Evolutionary conservation across 2,329 filamentous ascomycete genomes (phyloP).

Genomic region (Dactylella cylindrospora): DNA sequence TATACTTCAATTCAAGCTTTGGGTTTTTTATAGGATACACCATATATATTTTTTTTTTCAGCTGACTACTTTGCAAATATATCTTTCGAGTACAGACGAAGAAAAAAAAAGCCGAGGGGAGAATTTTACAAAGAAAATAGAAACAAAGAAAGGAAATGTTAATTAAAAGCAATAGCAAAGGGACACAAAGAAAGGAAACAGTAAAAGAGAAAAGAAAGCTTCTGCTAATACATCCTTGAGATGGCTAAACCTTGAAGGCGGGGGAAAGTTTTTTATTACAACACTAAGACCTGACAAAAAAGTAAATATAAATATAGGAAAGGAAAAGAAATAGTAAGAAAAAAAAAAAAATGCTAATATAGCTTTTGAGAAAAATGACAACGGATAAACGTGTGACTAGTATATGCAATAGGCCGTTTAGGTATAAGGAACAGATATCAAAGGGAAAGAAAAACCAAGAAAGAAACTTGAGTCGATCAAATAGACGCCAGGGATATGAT

Average conservation of each 20-base stretch:
- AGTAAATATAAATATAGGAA: too few relatives aligned
- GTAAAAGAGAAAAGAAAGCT: neutral
- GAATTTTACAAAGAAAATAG: conserved; percentile 13
- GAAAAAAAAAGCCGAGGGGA: neutral
- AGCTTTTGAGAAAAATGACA: conserved; percentile 3
- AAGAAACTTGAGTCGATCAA: conserved; percentile 7
- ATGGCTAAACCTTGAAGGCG: neutral
- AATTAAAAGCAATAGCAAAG: too few relatives aligned
- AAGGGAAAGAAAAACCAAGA: conserved; percentile 5
- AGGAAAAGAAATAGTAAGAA: conserved; percentile 10
- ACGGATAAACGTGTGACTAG: too few relatives aligned
- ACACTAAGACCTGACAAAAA: too few relatives aligned
- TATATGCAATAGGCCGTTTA: conserved; percentile 28
- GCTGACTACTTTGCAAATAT: conserved; percentile 1
- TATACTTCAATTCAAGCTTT: too few relatives aligned
- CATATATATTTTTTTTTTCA: neutral
- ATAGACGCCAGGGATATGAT: conserved; percentile 40
- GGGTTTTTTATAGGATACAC: too few relatives aligned
- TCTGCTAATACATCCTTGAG: neutral
- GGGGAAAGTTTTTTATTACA: neutral
- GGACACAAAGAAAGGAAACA: too few relatives aligned
- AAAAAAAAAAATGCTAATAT: neutral
- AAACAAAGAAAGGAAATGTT: too few relatives aligned
- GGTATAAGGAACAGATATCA: conserved; percentile 21
- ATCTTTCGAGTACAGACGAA: neutral